phyloP scores from a whole-genome alignment of 1,139 yeast species.

The Scheffersomyces lignicola region DNA sequence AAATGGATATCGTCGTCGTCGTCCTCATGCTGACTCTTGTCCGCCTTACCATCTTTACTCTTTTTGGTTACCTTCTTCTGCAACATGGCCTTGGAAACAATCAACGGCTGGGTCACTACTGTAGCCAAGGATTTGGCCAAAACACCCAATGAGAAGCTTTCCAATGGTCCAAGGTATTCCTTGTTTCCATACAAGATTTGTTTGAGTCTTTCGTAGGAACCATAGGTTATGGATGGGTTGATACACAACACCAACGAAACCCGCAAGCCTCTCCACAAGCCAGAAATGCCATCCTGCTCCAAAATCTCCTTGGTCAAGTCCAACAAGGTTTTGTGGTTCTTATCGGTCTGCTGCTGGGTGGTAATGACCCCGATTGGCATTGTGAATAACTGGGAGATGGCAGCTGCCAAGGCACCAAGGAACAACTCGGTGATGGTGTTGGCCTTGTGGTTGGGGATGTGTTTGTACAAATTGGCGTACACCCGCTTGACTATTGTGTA shows the following conservation, averaged over 20 bases:
- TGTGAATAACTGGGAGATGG: conserved; percentile 78
- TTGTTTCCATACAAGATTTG: conserved; percentile 49
- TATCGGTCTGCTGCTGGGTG: conserved; percentile 77
- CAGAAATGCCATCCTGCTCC: conserved; percentile 66
- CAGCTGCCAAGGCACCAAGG: conserved; percentile 86
- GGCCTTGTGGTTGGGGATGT: conserved; percentile 39
- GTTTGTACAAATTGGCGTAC: conserved; percentile 48
- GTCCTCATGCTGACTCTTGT: conserved; percentile 16
- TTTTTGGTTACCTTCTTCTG: conserved; percentile 46
- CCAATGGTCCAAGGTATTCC: conserved; percentile 56
- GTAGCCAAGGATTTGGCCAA: conserved; percentile 82
- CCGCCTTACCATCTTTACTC: neutral
- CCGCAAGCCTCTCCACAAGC: conserved; percentile 83
- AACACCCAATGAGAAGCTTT: conserved; percentile 75
- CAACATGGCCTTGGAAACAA: conserved; percentile 78
- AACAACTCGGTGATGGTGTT: conserved; percentile 69
- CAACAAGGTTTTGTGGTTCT: conserved; percentile 40
- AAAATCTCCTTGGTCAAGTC: conserved; percentile 56
- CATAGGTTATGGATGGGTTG: conserved; percentile 88
- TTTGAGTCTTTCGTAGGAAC: conserved; percentile 73
- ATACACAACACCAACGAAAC: conserved; percentile 77
- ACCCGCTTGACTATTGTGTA: conserved; percentile 69
- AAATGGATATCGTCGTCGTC: conserved; percentile 39
- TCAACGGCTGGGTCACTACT: conserved; percentile 77
- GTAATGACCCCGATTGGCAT: conserved; percentile 83